Evolutionary conservation across 2,329 filamentous ascomycete species (phyloP), one percentile per base, ranked within the genome.

Genomic region (Talaromyces sp.): DNA sequence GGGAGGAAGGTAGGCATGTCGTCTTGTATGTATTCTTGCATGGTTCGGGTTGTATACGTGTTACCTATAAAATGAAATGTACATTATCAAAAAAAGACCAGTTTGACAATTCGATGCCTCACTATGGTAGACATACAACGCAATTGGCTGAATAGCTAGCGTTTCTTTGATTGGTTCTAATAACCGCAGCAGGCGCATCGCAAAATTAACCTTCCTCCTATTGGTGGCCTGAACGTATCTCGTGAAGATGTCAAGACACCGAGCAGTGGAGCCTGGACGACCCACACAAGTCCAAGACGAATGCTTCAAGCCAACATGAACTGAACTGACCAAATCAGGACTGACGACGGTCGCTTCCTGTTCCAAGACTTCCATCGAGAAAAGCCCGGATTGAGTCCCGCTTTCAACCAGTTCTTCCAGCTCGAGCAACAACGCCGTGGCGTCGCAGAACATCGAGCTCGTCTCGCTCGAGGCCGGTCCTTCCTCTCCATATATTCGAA

Each of bases 361-460:
- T 6, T 28, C 40, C 40, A 21, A 44, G n/a, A 12, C 40, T 44
- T 12, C 40, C 40, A 44, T 21, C 40, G 25, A n/a, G 23, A 50
- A 18, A 35, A 21, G 31, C 18, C 4, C 50, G n/a, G 50, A 14
- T 21, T 31, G 18, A 11, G 31, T 35, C 50, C 50, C 31, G 31
- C 31, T 54, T 35, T 52, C 48, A 16, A 18, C 18, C 28, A 48
- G 44, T 48, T 28, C 28, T 48, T 25, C 23, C 25, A 25, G 25
- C 25, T 18, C 28, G 16, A 33, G 50, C 31, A 35, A 60, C 65
- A 59, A 67, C 52, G 40, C 25, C 31, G 58, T 33, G 48, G 35
- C 62, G 44, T 28, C 48, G 44, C 67, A 71, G 65, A 70, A 69
- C 60, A 72, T 76, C 63, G 74, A 77, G 65, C 74, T 76, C 63